phyloP scores from a whole-genome alignment of 2,329 filamentous ascomycete genomes.

The Cercospora citrullina region DNA sequence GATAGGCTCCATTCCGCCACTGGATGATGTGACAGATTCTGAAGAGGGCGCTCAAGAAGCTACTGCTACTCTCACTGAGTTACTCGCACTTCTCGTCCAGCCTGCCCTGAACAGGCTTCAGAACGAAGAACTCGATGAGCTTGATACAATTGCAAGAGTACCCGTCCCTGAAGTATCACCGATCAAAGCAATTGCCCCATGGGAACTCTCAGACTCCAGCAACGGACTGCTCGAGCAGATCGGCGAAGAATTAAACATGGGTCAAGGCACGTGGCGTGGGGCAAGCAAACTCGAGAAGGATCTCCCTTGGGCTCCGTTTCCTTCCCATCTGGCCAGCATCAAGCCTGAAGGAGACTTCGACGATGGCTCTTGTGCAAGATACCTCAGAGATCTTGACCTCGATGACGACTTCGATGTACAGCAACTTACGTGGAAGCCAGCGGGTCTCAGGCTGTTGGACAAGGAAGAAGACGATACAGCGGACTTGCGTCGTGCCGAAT shows the following conservation, averaged over 20 bases:
- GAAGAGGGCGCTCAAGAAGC: constrained; percentile 32
- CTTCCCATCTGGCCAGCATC: constrained; percentile 42
- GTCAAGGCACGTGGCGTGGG: constrained; percentile 45
- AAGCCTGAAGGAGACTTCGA: constrained; percentile 45
- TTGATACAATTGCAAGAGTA: constrained; percentile 52
- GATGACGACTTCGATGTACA: constrained; percentile 44
- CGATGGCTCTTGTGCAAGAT: constrained; percentile 41
- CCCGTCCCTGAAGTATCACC: constrained; percentile 52
- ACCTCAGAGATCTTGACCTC: constrained; percentile 39
- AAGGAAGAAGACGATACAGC: constrained; percentile 42
- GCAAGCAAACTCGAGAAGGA: constrained; percentile 43
- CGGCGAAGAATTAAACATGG: constrained; percentile 30
- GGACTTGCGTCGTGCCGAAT: constrained; percentile 19
- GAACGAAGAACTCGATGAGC: constrained; percentile 50
- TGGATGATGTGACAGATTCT: constrained; percentile 24
- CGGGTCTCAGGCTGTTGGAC: constrained; percentile 50
- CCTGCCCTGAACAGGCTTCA: constrained; percentile 40
- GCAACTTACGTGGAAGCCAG: constrained; percentile 50
- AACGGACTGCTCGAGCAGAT: constrained; percentile 32
- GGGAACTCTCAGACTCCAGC: constrained; percentile 42
- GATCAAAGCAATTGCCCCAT: constrained; percentile 47
- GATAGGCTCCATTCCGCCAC: constrained; percentile 37
- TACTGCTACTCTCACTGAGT: constrained; percentile 38
- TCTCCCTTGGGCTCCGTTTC: constrained; percentile 53
- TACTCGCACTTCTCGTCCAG: constrained; percentile 41